Evolutionary conservation across 345 rosid genomes (phyloP), one percentile per base, ranked within the genome.

Genomic region (Boechera stricta): DNA sequence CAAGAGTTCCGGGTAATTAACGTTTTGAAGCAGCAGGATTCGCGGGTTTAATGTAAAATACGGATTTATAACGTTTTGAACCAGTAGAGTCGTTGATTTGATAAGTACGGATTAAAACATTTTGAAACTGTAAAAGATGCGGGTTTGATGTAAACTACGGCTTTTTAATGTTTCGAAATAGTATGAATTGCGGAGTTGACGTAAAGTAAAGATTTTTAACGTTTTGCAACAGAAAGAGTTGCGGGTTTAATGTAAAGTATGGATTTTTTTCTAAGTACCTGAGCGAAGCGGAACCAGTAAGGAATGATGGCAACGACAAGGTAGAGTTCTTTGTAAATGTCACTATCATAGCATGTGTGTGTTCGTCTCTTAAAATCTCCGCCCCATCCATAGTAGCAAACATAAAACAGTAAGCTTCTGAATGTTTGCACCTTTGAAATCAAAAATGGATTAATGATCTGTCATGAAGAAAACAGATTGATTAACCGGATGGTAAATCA

Each of bases 281-380:
- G 94, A 69, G 90, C 74, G 35, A 89, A 82, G 33, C 94, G 93
- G 80, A 84, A 54, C 98, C 91, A 87, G 59, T 85, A 87, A 67
- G 96, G 98, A 54, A 90, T 54, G 28, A 90, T 76, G 41, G 90
- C 93, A 2, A 86, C 82, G 1, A 81, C 47, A 53, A 90, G 69
- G 62, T 84, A 88, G 39, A 90, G 83, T 10, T 36, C 69, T 28
- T 84, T 58, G 10, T 81, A 89, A 60, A 88, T 65, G 0, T 83
- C 68, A 76, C 85, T 88, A 10, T 69, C 79, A 5, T n/a, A 44
- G 55, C 97, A 93, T 5, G 36, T 74, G 80, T 86, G 87, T 36
- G 77, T 60, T 72, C 95, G 86, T 47, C 21, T 78, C 62, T 57
- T 79, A 68, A 82, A 88, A 71, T 87, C 83, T 44, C 82, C 80